Percentiles rank a stretch among this genome's conserved stretches.
phyloP scores from a whole-genome alignment of 2,329 filamentous ascomycete genomes.

The Rhinocladiella mackenziei region DNA sequence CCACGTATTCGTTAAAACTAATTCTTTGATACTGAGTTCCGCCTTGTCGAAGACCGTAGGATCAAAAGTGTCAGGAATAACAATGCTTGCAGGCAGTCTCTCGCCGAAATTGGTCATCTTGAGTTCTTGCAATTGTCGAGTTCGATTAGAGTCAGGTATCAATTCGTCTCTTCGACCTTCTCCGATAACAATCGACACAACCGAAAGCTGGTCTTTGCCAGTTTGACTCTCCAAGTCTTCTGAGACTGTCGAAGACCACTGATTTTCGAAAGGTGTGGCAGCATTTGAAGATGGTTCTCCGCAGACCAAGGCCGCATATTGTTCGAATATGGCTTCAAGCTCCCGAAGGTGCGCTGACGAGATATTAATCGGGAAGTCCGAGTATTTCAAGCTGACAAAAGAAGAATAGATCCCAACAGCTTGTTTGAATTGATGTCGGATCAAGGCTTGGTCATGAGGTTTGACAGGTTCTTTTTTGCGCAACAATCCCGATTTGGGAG shows the following conservation, averaged over 20 bases:
- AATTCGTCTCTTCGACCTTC: constrained; percentile 14
- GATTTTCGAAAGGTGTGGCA: constrained; percentile 37
- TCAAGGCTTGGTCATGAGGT: constrained; percentile 28
- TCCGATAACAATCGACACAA: constrained; percentile 18
- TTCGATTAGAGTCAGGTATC: constrained; percentile 2
- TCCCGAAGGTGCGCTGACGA: constrained; percentile 54
- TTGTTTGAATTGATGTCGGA: constrained; percentile 54
- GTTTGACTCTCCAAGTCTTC: constrained; percentile 29
- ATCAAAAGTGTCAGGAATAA: constrained; percentile 47
- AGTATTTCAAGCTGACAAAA: constrained; percentile 58
- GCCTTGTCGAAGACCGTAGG: constrained; percentile 56
- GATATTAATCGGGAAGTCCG: constrained; percentile 65
- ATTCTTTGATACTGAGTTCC: constrained; percentile 59
- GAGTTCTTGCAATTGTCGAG: constrained; percentile 21
- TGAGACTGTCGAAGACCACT: constrained; percentile 27
- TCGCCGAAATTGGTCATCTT: constrained; percentile 31
- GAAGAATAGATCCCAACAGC: constrained; percentile 60
- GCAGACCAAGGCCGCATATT: constrained; percentile 43
- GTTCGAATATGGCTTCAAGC: constrained; percentile 56
- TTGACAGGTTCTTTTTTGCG: constrained; percentile 28
- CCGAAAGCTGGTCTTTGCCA: constrained; percentile 22
- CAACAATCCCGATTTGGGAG: constrained; percentile 12
- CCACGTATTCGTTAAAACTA: constrained; percentile 67
- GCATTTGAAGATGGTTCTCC: constrained; percentile 43
- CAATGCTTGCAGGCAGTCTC: constrained; percentile 35